phyloP scores from a whole-genome alignment of 2,329 filamentous ascomycete species.

The Penicillium capsulatum region DNA sequence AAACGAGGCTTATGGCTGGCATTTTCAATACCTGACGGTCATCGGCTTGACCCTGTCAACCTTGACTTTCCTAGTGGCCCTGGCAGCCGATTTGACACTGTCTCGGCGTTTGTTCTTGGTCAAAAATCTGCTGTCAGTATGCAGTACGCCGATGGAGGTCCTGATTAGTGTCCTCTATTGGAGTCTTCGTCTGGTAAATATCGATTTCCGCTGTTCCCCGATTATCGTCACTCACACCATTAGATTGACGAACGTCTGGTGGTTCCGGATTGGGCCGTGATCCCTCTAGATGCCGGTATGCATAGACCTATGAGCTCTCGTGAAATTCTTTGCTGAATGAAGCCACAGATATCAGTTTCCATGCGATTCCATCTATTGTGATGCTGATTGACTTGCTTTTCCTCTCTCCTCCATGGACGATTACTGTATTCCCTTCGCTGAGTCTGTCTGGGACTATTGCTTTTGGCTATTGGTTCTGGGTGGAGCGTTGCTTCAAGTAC shows the following conservation, averaged over 20 bases:
- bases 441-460: conserved; percentile 50
- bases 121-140: conserved; percentile 57
- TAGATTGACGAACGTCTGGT: conserved; percentile 49
- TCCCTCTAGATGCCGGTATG: conserved; percentile 38
- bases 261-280: conserved; percentile 42
- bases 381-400: conserved; percentile 54
- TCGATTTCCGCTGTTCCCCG: neutral
- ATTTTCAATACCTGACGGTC: conserved; percentile 62
- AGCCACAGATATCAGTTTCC: conserved; percentile 43
- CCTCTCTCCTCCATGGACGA: conserved; percentile 59
- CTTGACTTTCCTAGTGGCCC: conserved; percentile 50
- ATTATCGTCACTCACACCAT: neutral
- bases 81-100: conserved; percentile 54
- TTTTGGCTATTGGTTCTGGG: conserved; percentile 61
- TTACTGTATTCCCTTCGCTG: conserved; percentile 50
- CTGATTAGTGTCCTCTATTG: conserved; percentile 60
- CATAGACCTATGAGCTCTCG: neutral
- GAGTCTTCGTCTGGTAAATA: conserved; percentile 50
- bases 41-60: conserved; percentile 56
- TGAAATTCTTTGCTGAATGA: conserved; percentile 1
- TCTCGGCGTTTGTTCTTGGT: conserved; percentile 51
- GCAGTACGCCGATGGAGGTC: conserved; percentile 57
- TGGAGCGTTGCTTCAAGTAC: conserved; percentile 55
- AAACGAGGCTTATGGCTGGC: conserved; percentile 60
- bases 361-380: conserved; percentile 52